A percentile compares a stretch with the other conserved stretches of the same genome.
Evolutionary conservation across 768 basidiomycete genomes (phyloP).

Genomic region (Lenzites betulinus): DNA sequence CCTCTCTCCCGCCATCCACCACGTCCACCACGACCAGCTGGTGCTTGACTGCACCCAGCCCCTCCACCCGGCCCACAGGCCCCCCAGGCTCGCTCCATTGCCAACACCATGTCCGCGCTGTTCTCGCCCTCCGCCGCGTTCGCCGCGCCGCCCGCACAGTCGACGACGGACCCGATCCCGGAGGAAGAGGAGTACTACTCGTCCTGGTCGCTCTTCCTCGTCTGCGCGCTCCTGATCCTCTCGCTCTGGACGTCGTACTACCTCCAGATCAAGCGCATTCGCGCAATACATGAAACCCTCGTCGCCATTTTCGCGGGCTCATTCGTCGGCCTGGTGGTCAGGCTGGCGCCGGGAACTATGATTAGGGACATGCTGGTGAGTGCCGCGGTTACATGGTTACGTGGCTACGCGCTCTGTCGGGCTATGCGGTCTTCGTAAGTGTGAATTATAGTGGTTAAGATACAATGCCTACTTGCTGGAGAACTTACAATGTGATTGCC

Average conservation of each 20-base stretch:
- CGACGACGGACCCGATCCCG: constrained; percentile 26
- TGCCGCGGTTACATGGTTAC: constrained; percentile 12
- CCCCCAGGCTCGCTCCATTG: background rate
- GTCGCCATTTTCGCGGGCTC: constrained; percentile 96
- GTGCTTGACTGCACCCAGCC: constrained; percentile 18
- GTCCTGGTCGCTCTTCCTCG: constrained; percentile 92
- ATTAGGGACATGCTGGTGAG: constrained; percentile 98
- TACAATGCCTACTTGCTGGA: no score
- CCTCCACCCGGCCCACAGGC: background rate
- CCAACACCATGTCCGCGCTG: constrained; percentile 16
- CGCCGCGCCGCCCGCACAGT: constrained; percentile 12
- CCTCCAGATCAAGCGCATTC: constrained; percentile 94
- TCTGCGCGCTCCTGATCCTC: constrained; percentile 88
- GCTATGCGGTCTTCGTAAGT: background rate
- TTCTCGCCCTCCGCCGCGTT: constrained; percentile 13
- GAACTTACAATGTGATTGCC: no score
- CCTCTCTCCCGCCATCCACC: constrained; percentile 12
- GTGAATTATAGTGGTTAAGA: background rate
- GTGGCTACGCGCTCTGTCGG: no score
- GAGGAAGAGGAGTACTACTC: constrained; percentile 91
- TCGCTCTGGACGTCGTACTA: constrained; percentile 98
- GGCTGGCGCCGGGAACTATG: constrained; percentile 89
- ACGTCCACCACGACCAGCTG: constrained; percentile 5
- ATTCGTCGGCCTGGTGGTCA: constrained; percentile 89
- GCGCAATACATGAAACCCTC: constrained; percentile 93